Base-by-base conservation (phyloP, 768 basidiomycete species). In the Russula virescens region DNA sequence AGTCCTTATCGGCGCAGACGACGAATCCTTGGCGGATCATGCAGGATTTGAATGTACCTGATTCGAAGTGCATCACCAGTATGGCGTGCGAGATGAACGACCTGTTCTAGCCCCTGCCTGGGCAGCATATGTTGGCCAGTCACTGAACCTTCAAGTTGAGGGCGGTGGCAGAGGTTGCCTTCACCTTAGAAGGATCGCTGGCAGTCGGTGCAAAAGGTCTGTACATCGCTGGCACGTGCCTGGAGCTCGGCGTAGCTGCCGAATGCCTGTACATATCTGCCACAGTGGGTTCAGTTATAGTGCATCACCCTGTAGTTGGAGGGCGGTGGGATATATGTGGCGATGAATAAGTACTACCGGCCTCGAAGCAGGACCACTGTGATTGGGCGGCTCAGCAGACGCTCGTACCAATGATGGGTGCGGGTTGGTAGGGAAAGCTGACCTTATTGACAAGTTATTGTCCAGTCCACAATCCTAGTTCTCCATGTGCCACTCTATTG, bases 41-140 rank as follows among this genome's bases (percentile, higher is more conserved):
- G 13, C 83, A 79, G 0, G 86, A 86, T 21, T 64, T 55, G 69
- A 88, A 88, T 3, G 69, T 64, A 1, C 86, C 86, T 11, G 77
- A 74, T 68, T 89, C 88, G 69, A 87, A 77, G 70, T 90, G 88
- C 31, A 81, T 78, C 38, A 82, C 68, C 47, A 89, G 75, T 10
- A 84, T 81, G 13, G 31, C 78, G 47, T 67, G 73, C n/a, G 79
- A 82, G 56, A 83, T 70, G 71, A 88, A 89, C 1, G 58, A 66
- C 25, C 65, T 65, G 1, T 61, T 71, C 68, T 88, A 89, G 34
- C 77, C 76, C 5, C 21, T 61, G 60, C 77, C 74, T 0, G 74
- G 73, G 69, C 79, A 73, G 63, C 72, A 40, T 73, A 71, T 63
- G 63, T 70, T 70, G 60, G 71, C 75, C 3, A 77, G 71, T 9